phyloP scores from a whole-genome alignment of 164 flowering plant species.

The Vitis amurensis region DNA sequence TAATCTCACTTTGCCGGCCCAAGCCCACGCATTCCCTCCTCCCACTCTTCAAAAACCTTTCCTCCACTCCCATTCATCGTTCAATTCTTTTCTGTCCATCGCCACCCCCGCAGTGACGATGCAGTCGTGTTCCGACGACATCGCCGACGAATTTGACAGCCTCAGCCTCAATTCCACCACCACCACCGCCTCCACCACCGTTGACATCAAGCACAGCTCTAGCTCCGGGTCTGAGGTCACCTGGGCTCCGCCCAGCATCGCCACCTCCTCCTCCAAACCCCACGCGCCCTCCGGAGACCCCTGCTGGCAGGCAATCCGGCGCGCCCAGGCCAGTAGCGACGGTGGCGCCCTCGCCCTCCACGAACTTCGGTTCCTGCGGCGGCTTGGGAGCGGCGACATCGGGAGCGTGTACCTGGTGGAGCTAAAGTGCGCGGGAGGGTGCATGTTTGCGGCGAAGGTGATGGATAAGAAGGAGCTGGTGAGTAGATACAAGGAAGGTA shows the following conservation, averaged over 20 bases:
- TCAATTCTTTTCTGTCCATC: background rate
- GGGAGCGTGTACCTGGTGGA: conserved; percentile 78
- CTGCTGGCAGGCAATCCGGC: conserved; percentile 35
- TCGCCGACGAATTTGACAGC: conserved; percentile 50
- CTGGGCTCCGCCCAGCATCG: conserved; percentile 30
- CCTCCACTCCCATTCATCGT: background rate
- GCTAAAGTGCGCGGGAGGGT: conserved; percentile 33
- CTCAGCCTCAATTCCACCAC: conserved; percentile 62
- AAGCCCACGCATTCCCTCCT: background rate
- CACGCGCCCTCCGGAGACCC: conserved; percentile 28
- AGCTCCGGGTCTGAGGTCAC: conserved; percentile 54
- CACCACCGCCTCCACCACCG: conserved; percentile 28
- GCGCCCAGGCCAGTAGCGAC: conserved; percentile 27
- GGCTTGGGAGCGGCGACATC: conserved; percentile 80
- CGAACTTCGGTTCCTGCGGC: conserved; percentile 59
- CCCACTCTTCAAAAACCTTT: conserved; percentile 4
- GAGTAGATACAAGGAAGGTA: conserved; percentile 53
- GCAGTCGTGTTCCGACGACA: conserved; percentile 39
- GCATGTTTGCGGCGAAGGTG: conserved; percentile 62
- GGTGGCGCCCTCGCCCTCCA: conserved; percentile 28
- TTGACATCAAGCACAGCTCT: conserved; percentile 38
- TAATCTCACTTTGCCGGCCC: conserved; percentile 17
- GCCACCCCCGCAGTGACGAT: conserved; percentile 1
- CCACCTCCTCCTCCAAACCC: conserved; percentile 21
- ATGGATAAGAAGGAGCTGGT: conserved; percentile 71